Percentiles rank a stretch among this genome's conserved stretches.
phyloP scores from a whole-genome alignment of 805 yeast genomes.

The Candida golubevii region DNA sequence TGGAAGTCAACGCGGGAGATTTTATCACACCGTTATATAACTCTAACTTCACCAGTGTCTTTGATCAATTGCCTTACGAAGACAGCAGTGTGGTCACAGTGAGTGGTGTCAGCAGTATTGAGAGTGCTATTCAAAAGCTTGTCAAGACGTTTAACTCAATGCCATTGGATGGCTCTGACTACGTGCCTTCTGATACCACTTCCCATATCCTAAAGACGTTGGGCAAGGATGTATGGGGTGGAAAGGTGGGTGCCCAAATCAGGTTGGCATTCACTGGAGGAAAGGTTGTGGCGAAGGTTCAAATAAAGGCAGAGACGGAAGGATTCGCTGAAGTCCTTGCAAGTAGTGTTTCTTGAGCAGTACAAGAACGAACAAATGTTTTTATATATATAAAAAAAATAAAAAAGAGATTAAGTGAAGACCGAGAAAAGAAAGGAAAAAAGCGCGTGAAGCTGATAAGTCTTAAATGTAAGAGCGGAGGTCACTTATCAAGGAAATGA shows the following conservation, averaged over 20 bases:
- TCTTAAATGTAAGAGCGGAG: too few relatives aligned
- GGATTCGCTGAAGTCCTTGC: conserved; percentile 19
- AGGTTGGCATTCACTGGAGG: conserved; percentile 52
- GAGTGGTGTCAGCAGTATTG: conserved; percentile 35
- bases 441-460: too few relatives aligned
- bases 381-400: too few relatives aligned
- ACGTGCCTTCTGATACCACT: conserved; percentile 52
- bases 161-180: conserved; percentile 72
- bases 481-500: too few relatives aligned
- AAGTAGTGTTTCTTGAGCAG: conserved; percentile 3
- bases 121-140: conserved; percentile 47
- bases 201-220: conserved; percentile 74
- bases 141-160: conserved; percentile 42
- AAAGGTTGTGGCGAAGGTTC: conserved; percentile 57
- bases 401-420: too few relatives aligned
- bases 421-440: too few relatives aligned
- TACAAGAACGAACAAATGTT: background rate
- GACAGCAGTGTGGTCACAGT: conserved; percentile 70
- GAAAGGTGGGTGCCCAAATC: conserved; percentile 49
- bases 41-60: conserved; percentile 67
- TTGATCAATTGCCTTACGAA: conserved; percentile 61
- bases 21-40: conserved; percentile 73
- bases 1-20: conserved; percentile 74
- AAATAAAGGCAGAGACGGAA: conserved; percentile 45
- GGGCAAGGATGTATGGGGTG: conserved; percentile 69